Conservation (phyloP, 768 basidiomycete species). For the Tricholoma terreum region DNA sequence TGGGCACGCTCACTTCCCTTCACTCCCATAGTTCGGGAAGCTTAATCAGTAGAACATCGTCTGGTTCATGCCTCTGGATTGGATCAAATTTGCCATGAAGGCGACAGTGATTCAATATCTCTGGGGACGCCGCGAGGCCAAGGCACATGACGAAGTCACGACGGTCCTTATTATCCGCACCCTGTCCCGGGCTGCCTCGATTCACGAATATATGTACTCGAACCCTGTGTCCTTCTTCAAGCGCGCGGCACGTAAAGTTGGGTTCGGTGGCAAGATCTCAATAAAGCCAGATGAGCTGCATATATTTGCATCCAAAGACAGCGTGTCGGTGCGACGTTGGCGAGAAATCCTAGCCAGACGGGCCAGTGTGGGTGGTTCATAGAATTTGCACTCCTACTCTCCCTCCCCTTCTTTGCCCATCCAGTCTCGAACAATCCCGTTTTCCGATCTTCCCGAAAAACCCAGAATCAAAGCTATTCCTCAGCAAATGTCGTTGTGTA, state of each 20-base stretch:
- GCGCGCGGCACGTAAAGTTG: conserved; percentile 83
- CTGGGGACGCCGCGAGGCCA: conserved; percentile 61
- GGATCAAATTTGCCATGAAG: conserved; percentile 97
- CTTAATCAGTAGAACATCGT: conserved; percentile 69
- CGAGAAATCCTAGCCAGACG: conserved; percentile 71
- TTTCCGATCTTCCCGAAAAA: background rate
- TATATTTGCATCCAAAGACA: conserved; percentile 84
- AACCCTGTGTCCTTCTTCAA: conserved; percentile 94
- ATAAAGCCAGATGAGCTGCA: conserved; percentile 88
- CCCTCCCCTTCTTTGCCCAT: background rate
- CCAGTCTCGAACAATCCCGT: background rate
- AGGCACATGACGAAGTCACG: conserved; percentile 36
- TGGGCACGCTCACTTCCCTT: conserved; percentile 58
- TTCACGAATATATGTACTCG: conserved; percentile 91
- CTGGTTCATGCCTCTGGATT: conserved; percentile 95
- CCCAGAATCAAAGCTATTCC: background rate
- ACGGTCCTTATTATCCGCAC: conserved; percentile 83
- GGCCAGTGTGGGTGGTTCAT: conserved; percentile 16
- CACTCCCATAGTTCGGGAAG: background rate
- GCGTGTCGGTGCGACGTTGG: conserved; percentile 71
- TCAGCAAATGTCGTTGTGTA: conserved; percentile 4
- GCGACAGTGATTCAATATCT: conserved; percentile 84
- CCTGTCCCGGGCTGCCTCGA: conserved; percentile 82
- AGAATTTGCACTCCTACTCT: background rate
- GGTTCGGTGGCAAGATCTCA: conserved; percentile 76